Evolutionary conservation across 176 grass and related monocot genomes (phyloP).

Genomic region (Triticum turgidum): DNA sequence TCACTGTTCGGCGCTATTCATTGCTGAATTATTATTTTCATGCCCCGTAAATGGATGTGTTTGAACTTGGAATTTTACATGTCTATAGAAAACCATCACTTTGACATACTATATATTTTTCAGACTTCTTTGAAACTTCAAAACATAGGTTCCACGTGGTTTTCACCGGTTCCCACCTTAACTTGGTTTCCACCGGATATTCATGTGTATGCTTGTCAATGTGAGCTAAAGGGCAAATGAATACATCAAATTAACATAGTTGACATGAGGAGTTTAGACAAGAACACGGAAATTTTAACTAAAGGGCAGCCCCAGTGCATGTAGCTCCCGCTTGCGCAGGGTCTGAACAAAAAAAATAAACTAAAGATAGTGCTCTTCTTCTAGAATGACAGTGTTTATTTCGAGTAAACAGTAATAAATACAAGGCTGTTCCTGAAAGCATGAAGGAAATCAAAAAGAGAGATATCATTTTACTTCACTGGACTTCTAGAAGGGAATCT

Average conservation of each 20-base stretch:
- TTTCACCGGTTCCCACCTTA: no score
- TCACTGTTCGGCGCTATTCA: background rate
- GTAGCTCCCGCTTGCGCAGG: no score
- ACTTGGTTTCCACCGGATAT: no score
- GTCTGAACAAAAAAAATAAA: slow-evolving; percentile 17
- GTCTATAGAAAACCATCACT: no score
- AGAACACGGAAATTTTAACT: slow-evolving; percentile 12
- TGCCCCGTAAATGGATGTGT: no score
- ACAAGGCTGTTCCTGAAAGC: no score
- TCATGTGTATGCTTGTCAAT: background rate
- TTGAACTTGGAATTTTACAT: no score
- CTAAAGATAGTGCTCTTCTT: background rate
- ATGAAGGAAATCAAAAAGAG: background rate
- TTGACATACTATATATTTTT: no score
- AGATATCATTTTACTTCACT: slow-evolving; percentile 3
- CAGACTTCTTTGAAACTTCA: no score
- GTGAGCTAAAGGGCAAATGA: background rate
- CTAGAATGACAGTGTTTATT: background rate
- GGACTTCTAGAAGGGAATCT: background rate
- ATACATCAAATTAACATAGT: background rate
- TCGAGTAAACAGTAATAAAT: slow-evolving; percentile 7
- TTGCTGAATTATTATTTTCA: no score
- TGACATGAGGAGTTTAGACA: slow-evolving; percentile 1
- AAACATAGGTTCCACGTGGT: no score
- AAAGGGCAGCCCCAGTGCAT: no score